Evolutionary conservation across 2,329 filamentous ascomycete species (phyloP), one percentile per base, ranked within the genome.

Genomic region (Exophiala sp.): DNA sequence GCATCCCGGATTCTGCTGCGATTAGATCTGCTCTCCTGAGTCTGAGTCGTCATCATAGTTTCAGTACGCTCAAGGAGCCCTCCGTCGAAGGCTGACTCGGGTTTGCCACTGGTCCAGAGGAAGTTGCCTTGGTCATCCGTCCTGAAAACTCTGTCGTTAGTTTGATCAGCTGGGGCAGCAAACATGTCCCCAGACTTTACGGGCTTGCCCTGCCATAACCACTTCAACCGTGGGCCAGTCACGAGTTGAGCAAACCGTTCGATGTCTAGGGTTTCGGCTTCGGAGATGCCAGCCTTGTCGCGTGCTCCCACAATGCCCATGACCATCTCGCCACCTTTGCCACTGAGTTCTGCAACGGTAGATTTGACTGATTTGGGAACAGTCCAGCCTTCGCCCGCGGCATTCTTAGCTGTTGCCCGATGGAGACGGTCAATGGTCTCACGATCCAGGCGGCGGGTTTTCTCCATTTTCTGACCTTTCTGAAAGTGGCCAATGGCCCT

Each of bases 361-460:
- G 90, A 95, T 68, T 97, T 97, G 65, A 99, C 90, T 14, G 92
- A 91, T 65, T 89, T 87, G 47, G 91, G 89, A n/a, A 95, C 89
- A 12, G 87, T 88, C 89, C 92, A 96, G 2, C 87, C 88, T 66
- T 96, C 91, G 33, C 89, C 87, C 47, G 87, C 88, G 2, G 91
- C 91, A 32, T 90, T 91, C 69, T 96, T 97, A 36, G 89, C 89
- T 10, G 92, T 96, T n/a, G 79, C 82, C 44, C 82, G 83, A 64
- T 95, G 91, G 41, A 99, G 77, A 52, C 83, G 84, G 52, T 91
- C 84, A 34, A 97, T 75, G 0, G 92, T 97, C 65, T 87, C 84
- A 29, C 89, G 83, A 70, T 97, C 91, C 7, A 99, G 75, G 36
- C 89, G 81, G 48, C 91, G 81, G 1, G 89, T 90, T 61, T 84